A percentile compares a stretch with the other conserved stretches of the same genome.
Evolutionary conservation across 805 yeast genomes (phyloP).

Genomic region (Monosporozyma yasuniensis): DNA sequence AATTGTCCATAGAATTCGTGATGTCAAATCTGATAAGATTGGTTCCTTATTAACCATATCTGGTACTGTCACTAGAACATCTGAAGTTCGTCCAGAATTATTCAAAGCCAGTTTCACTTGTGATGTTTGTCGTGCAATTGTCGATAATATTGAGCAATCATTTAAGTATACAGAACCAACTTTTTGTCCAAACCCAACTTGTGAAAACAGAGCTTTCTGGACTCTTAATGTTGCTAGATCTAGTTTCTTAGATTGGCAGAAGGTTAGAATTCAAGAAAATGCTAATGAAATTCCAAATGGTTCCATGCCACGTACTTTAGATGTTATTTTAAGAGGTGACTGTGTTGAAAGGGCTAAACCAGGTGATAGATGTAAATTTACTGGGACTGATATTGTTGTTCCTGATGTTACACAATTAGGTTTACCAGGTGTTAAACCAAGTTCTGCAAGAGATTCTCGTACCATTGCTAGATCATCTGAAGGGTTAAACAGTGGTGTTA

Average conservation of each 20-base stretch:
- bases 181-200: slow-evolving; percentile 77
- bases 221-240: slow-evolving; percentile 75
- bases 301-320: slow-evolving; percentile 95
- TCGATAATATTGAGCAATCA: slow-evolving; percentile 85
- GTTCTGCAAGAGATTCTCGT: slow-evolving; percentile 60
- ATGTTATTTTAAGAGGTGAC: slow-evolving; percentile 87
- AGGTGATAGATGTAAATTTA: slow-evolving; percentile 88
- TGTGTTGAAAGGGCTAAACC: slow-evolving; percentile 94
- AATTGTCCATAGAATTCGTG: slow-evolving; percentile 74
- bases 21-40: slow-evolving; percentile 78
- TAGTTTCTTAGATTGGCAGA: slow-evolving; percentile 93
- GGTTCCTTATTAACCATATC: slow-evolving; percentile 78
- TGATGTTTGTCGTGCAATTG: slow-evolving; percentile 74
- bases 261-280: slow-evolving; percentile 89
- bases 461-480: slow-evolving; percentile 39
- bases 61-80: slow-evolving; percentile 93
- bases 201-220: slow-evolving; percentile 83
- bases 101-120: slow-evolving; percentile 82
- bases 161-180: slow-evolving; percentile 94
- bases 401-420: slow-evolving; percentile 94
- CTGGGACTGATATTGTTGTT: slow-evolving; percentile 89
- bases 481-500: slow-evolving; percentile 72
- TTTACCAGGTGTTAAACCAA: slow-evolving; percentile 88
- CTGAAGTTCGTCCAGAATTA: slow-evolving; percentile 93
- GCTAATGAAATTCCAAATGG: slow-evolving; percentile 97